Percentiles rank a stretch among this genome's conserved stretches.
Conservation (phyloP, 225 moss, liverwort and hornwort species). For the Thuidium tamariscinum region DNA sequence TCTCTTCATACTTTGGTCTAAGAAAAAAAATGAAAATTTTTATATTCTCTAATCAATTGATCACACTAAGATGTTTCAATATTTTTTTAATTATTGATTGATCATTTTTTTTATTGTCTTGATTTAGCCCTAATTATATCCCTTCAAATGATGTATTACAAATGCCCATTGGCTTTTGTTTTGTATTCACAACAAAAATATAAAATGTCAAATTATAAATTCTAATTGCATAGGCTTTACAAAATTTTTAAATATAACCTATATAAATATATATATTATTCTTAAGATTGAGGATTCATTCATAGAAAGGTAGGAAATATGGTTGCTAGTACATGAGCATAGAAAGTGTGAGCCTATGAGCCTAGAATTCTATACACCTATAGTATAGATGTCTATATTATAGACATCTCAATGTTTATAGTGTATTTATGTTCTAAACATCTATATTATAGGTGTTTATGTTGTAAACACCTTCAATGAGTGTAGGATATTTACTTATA, state of each 20-base stretch:
- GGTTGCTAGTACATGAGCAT: too few species aligned
- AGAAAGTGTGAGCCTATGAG: too few species aligned
- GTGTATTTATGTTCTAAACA: too few species aligned
- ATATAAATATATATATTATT: neutral
- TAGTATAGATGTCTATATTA: too few species aligned
- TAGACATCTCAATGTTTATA: too few species aligned
- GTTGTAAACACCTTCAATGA: too few species aligned
- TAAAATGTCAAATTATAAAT: fast-evolving
- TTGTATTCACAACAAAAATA: neutral
- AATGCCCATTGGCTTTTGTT: neutral
- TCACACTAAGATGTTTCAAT: neutral
- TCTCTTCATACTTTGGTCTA: neutral
- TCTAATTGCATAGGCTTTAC: fast-evolving
- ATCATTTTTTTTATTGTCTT: neutral
- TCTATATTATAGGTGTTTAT: too few species aligned
- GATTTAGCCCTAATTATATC: fast-evolving
- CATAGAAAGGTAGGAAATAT: fast-evolving
- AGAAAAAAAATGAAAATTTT: neutral
- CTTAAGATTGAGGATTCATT: fast-evolving
- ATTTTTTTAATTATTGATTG: neutral
- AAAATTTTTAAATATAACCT: neutral
- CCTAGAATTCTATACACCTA: too few species aligned
- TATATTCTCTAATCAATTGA: neutral
- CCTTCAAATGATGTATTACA: neutral
- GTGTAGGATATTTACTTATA: too few species aligned